Evolutionary conservation across 2,329 filamentous ascomycete species (phyloP), one percentile per base, ranked within the genome.

Genomic region (Diplodia scrobiculata): DNA sequence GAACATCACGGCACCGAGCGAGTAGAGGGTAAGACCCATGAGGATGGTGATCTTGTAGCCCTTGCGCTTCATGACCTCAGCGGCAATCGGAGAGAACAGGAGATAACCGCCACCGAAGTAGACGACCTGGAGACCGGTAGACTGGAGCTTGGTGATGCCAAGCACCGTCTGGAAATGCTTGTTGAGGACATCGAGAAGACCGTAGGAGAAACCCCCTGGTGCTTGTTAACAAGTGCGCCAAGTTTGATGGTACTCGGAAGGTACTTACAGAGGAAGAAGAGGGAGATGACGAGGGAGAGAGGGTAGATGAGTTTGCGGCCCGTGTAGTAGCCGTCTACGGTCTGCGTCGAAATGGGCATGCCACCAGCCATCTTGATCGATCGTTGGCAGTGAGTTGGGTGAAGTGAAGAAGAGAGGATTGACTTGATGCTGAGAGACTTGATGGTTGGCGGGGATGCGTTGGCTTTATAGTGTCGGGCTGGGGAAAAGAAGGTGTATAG

Each of bases 121-220:
- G 71, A 77, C 77, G 68, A 76, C 76, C 63, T 79, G 77, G n/a
- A 79, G 78, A 70, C 75, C 80, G 59, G 77, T 81, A 38, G 76
- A 75, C 67, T 80, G 73, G 53, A 79, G 75, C 66, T 74, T 74
- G 13, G 78, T 80, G 72, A 81, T 72, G 51, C 73, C 73, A 2
- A 98, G 89, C 70, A 94, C 91, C 27, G 86, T 83, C 70, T 91
- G 88, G 78, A 99, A 99, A 75, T 96, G 89, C 3, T 87, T 84
- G 71, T 91, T 92, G 41, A 99, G 84, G 58, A 96, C 87, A 2
- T 93, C 88, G 45, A 5, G 53, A 34, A 45, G 60, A 36, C 60
- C 60, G 45, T 62, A 62, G 21, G 58, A 62, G 41, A 62, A 62
- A 36, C 58, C 58, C 58, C 58, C 58, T 62, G 29, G 2, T 50